phyloP scores from a whole-genome alignment of 1,284 basidiomycete species.

The Thecaphora thlaspeos region DNA sequence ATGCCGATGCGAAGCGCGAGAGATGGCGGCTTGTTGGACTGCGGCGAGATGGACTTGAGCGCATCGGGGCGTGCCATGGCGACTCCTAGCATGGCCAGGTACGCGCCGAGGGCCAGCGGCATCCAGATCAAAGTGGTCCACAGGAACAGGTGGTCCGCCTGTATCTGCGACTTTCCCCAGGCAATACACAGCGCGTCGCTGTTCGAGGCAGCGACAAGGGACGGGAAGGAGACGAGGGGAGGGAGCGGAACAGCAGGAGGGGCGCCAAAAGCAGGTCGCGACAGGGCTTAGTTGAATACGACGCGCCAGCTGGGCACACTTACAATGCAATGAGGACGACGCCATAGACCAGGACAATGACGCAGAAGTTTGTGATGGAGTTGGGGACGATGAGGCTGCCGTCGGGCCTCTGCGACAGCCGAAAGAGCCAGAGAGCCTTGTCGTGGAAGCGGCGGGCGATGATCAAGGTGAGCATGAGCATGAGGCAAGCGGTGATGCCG shows the following conservation, averaged over 20 bases:
- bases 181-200: too few species aligned
- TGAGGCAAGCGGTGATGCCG: constrained; percentile 16
- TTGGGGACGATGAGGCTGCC: constrained; percentile 28
- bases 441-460: constrained; percentile 16
- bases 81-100: constrained; percentile 18
- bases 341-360: constrained; percentile 15
- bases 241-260: too few species aligned
- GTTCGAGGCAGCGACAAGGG: too few species aligned
- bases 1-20: constrained; percentile 16
- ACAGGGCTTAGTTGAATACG: too few species aligned
- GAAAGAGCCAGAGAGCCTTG: constrained; percentile 27
- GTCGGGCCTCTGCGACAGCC: constrained; percentile 12
- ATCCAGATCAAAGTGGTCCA: constrained; percentile 7
- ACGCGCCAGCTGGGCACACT: neutral
- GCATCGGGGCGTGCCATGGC: constrained; percentile 22
- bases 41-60: constrained; percentile 20
- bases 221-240: too few species aligned
- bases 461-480: constrained; percentile 10
- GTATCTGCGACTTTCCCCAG: too few species aligned
- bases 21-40: constrained; percentile 13
- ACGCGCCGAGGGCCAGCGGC: constrained; percentile 22
- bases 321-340: constrained; percentile 24
- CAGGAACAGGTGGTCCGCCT: too few species aligned
- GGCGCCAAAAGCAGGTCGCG: too few species aligned
- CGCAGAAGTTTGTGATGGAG: constrained; percentile 17